Evolutionary conservation across 495 filamentous ascomycete species (phyloP), one percentile per base, ranked within the genome.

Genomic region (Tuber borchii): DNA sequence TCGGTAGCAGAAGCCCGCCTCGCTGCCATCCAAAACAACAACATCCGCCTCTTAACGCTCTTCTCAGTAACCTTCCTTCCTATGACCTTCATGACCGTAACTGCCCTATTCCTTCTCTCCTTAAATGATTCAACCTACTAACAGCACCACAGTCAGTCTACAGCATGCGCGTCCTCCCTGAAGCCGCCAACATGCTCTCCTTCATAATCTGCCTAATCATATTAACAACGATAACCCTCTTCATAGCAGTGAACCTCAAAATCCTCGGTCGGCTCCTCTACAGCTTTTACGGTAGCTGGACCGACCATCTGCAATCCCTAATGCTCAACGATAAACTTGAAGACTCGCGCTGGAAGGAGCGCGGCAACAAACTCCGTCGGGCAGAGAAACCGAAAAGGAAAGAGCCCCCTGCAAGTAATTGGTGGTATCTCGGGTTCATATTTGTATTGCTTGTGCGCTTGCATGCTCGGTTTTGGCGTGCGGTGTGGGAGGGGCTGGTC

Each of bases 1-100:
- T 71, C 74, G 17, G 42, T 61, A 12, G 31, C 44, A 40, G 74
- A 75, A 56, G 68, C 68, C 9, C 46, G 68, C 45, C 17, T 75
- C 61, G 68, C 74, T 22, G 34, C 43, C 20, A 71, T 71, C 37
- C 68, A 75, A 34, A 70, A 45, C 44, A 70, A 51, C 44, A 71
- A 75, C 61, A 56, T 75, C 44, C 74, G 74, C 44, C n/a, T 75
- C 7, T 42, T 75, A 9, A 75, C 68, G 6, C 43, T 75, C 17
- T 44, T 75, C 20, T 71, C 74, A 2, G 71, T 75, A 20, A 70
- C 72, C 56, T 40, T 72, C 17, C 69, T 75, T 37, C 69, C 73
- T 45, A 77, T 61, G 51, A 74, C 74, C 72, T 74, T 71, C 37
- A 72, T 61, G 37, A 77, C 76, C 40, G 72, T 77, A 74, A 71